Percentiles rank a stretch among this genome's conserved stretches.
Conservation (phyloP, 805 yeast genomes). For the Komagataella mondaviorum region DNA sequence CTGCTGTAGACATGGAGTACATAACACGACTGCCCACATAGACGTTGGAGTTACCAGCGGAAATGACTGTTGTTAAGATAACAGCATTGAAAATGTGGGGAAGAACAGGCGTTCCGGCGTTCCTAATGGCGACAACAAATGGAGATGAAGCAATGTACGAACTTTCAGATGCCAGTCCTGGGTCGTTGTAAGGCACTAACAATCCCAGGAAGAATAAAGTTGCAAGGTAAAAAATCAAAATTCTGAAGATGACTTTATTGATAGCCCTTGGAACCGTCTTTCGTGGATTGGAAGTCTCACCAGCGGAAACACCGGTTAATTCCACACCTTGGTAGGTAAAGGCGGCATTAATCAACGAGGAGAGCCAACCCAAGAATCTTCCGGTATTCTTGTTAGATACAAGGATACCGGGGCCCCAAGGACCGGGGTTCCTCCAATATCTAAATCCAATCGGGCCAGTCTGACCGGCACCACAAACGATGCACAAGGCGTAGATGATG, state of each 20-base stretch:
- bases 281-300: slow-evolving; percentile 60
- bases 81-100: slow-evolving; percentile 67
- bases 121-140: slow-evolving; percentile 56
- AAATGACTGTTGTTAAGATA: slow-evolving; percentile 48
- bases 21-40: slow-evolving; percentile 61
- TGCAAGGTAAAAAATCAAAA: slow-evolving; percentile 48
- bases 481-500: slow-evolving; percentile 48
- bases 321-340: slow-evolving; percentile 77
- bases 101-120: slow-evolving; percentile 51
- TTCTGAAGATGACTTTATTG: slow-evolving; percentile 54
- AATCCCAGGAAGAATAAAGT: slow-evolving; percentile 59
- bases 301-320: slow-evolving; percentile 61
- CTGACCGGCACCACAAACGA: slow-evolving; percentile 64
- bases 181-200: slow-evolving; percentile 57
- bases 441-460: slow-evolving; percentile 67
- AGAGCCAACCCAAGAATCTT: slow-evolving; percentile 56
- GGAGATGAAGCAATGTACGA: slow-evolving; percentile 48
- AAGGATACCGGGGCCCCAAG: slow-evolving; percentile 56
- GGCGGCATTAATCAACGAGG: slow-evolving; percentile 60
- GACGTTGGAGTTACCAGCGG: slow-evolving; percentile 72
- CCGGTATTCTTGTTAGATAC: slow-evolving; percentile 35
- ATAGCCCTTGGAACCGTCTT: slow-evolving; percentile 62
- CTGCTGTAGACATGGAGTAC: slow-evolving; percentile 48
- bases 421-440: slow-evolving; percentile 72
- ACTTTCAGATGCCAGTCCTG: slow-evolving; percentile 22